Evolutionary conservation across 768 basidiomycete species (phyloP).

Genomic region (Naganishia vishniacii): DNA sequence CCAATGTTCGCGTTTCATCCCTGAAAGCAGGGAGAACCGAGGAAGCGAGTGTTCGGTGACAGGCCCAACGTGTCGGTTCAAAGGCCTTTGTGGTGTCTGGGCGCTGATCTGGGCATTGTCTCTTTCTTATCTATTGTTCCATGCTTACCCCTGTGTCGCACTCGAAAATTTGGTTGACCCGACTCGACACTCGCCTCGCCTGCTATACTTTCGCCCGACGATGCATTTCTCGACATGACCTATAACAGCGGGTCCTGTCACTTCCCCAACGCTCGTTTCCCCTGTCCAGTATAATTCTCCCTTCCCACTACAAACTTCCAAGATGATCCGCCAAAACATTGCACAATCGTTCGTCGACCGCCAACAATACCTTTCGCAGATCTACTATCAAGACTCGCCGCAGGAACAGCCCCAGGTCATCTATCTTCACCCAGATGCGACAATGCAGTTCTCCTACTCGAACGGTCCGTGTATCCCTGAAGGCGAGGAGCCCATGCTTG

Average conservation of each 20-base stretch:
- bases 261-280: not conserved
- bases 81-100: constrained; percentile 5
- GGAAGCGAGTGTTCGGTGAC: constrained; percentile 2
- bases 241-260: not conserved
- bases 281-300: not conserved
- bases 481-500: not conserved
- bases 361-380: not conserved
- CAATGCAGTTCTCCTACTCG: not conserved
- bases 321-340: not conserved
- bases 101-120: not conserved
- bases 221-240: not conserved
- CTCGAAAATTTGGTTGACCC: not conserved
- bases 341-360: not conserved
- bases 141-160: not conserved
- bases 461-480: not conserved
- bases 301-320: not conserved
- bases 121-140: not conserved
- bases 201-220: not conserved
- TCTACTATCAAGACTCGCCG: constrained; percentile 12
- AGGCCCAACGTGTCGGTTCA: not conserved
- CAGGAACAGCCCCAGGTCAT: constrained; percentile 9
- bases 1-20: constrained; percentile 12
- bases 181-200: not conserved
- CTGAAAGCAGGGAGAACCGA: not conserved
- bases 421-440: not conserved